Evolutionary conservation across 257 asterid species (phyloP), one percentile per base, ranked within the genome.

Genomic region (Forsythia suspensa): DNA sequence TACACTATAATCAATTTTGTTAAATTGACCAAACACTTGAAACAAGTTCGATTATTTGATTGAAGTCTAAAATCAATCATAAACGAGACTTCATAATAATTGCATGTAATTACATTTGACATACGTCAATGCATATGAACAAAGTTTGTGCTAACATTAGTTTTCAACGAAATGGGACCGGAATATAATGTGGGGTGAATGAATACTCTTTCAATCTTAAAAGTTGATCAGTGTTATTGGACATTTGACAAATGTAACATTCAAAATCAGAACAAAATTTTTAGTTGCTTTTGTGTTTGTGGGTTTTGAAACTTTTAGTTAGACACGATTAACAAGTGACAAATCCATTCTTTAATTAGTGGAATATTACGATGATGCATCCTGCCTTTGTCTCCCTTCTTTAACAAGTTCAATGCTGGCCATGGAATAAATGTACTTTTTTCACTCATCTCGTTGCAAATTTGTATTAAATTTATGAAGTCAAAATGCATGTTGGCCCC

Each of bases 361-460:
- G 2, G 70, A 63, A 63, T 63, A 63, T 63, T 63, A 63, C 6
- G 70, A 29, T 24, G 70, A 24, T 63, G 29, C 40, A 11, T 34
- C 72, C 18, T 59, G 71, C 63, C 67, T 79, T 73, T 73, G 46
- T 79, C 75, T 72, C 21, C 51, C 78, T 79, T 73, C 70, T 73
- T 68, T 66, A 52, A 38, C 46, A 72, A 72, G 82, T 72, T 72
- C 68, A 46, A 51, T 79, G 74, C 48, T 46, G 34, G 34, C 42
- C 6, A 57, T 57, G 12, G 66, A 57, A 57, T 57, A 55, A n/a
- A 34, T 29, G 4, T 3, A 63, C 70, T 8, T 59, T 20, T 52
- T 18, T 20, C 68, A 20, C 68, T 20, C 12, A 8, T 24, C 5
- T 61, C 21, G 6, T 61, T 9, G n/a, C 34, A 61, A 61, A 6